Evolutionary conservation across 495 filamentous ascomycete species (phyloP).

Genomic region (Podospora australis): DNA sequence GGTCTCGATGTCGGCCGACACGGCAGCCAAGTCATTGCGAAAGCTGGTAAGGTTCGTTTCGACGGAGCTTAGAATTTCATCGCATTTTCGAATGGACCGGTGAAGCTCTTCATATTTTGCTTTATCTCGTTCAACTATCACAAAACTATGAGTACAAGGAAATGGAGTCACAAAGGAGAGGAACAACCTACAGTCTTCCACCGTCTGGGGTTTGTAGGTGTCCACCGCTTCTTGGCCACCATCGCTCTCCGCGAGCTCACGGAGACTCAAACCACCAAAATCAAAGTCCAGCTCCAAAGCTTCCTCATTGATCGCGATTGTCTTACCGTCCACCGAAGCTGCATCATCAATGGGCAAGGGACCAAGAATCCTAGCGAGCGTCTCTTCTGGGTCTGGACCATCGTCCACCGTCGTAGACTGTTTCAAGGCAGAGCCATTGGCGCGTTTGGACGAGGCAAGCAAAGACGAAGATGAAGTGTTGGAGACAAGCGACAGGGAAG

Average conservation of each 20-base stretch:
- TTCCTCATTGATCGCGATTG: slow-evolving; percentile 33
- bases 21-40: slow-evolving; percentile 80
- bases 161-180: slow-evolving; percentile 15
- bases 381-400: slow-evolving; percentile 63
- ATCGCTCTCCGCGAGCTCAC: slow-evolving; percentile 56
- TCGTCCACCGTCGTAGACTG: slow-evolving; percentile 47
- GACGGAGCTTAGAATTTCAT: slow-evolving; percentile 88
- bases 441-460: slow-evolving; percentile 49
- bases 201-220: slow-evolving; percentile 57
- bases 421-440: slow-evolving; percentile 62
- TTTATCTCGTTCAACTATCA: slow-evolving; percentile 71
- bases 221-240: slow-evolving; percentile 34
- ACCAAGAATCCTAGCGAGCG: slow-evolving; percentile 67
- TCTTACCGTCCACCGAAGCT: slow-evolving; percentile 2
- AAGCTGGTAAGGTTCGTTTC: slow-evolving; percentile 89
- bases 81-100: slow-evolving; percentile 79
- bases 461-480: slow-evolving; percentile 72
- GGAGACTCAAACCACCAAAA: slow-evolving; percentile 68
- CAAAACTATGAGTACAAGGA: slow-evolving; percentile 24
- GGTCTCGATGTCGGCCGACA: slow-evolving; percentile 91
- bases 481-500: slow-evolving; percentile 57
- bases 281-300: slow-evolving; percentile 55
- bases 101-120: slow-evolving; percentile 89
- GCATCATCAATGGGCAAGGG: slow-evolving; percentile 22
- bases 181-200: slow-evolving; percentile 63